A percentile compares a stretch with the other conserved stretches of the same genome.
Evolutionary conservation across 306 rosid genomes (phyloP).

Genomic region (Elaeagnus macrophylla): DNA sequence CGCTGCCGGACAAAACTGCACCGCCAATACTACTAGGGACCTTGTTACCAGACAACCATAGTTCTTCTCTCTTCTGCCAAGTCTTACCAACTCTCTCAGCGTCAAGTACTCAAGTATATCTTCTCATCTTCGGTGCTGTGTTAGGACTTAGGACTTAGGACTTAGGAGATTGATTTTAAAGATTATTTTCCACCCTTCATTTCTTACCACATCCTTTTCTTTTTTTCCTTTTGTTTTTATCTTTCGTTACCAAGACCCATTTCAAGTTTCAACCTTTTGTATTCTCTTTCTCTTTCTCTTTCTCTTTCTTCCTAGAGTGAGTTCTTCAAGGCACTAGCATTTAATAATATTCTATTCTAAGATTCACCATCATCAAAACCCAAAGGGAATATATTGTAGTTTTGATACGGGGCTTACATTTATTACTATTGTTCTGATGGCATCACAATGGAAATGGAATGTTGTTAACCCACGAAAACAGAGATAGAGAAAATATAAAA

Average conservation of each 20-base stretch:
- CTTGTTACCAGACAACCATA: constrained; percentile 52
- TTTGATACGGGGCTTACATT: constrained; percentile 58
- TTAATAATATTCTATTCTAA: constrained; percentile 44
- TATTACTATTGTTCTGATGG: constrained; percentile 54
- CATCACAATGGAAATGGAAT: constrained; percentile 42
- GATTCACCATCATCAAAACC: constrained; percentile 27
- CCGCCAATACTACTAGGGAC: too few species aligned
- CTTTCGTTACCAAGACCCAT: background rate
- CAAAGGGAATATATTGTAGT: constrained; percentile 33
- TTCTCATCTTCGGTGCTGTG: constrained; percentile 6
- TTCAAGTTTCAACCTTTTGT: constrained; percentile 9
- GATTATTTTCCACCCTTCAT: constrained; percentile 53
- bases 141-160: background rate
- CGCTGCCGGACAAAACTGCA: too few species aligned
- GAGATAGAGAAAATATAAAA: constrained; percentile 17
- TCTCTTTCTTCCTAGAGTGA: constrained; percentile 1
- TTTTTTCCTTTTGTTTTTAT: background rate
- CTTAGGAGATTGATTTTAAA: background rate
- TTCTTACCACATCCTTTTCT: constrained; percentile 38
- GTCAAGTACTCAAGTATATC: constrained; percentile 24
- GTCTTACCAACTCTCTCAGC: constrained; percentile 24
- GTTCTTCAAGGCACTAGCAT: constrained; percentile 36
- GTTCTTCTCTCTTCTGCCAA: constrained; percentile 12
- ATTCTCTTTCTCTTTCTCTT: constrained; percentile 17
- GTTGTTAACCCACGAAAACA: constrained; percentile 34